phyloP scores from a whole-genome alignment of 2,329 filamentous ascomycete genomes.

The Rhytidhysteron rufulum region DNA sequence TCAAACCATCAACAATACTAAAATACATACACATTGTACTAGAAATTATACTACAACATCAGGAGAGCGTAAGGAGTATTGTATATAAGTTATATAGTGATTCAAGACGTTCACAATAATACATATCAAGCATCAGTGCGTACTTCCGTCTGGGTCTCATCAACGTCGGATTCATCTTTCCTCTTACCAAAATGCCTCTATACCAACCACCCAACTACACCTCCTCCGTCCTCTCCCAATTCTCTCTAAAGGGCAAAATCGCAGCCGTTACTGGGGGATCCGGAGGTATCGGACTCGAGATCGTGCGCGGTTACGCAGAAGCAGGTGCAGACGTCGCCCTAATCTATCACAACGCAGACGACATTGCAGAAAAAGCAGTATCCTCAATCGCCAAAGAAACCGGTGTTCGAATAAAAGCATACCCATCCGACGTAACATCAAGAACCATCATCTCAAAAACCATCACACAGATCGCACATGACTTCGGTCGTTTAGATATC shows the following conservation, averaged over 20 bases:
- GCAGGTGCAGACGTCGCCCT: slow-evolving; percentile 7
- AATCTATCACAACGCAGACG: slow-evolving; percentile 6
- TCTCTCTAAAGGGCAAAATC: slow-evolving; percentile 8
- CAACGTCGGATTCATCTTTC: too few species aligned
- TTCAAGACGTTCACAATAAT: too few species aligned
- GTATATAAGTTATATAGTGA: too few species aligned
- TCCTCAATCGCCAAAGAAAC: slow-evolving; percentile 2
- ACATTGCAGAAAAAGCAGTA: slow-evolving; percentile 2
- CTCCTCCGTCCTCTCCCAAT: slow-evolving; percentile 8
- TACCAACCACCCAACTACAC: too few species aligned
- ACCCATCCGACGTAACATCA: slow-evolving; percentile 4
- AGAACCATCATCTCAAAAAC: too few species aligned
- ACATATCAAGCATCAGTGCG: too few species aligned
- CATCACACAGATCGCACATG: slow-evolving; percentile 4
- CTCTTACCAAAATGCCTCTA: too few species aligned
- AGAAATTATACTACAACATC: too few species aligned
- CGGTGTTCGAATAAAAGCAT: slow-evolving; percentile 4
- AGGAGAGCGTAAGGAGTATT: too few species aligned
- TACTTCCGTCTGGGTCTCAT: too few species aligned
- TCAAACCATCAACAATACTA: too few species aligned
- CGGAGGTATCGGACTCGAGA: slow-evolving; percentile 8
- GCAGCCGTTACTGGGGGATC: slow-evolving; percentile 8
- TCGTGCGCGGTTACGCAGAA: slow-evolving; percentile 7
- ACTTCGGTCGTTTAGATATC: slow-evolving; percentile 8
- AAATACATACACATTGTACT: too few species aligned